These are phyloP conservation scores for Gyrodon lividus DNA, from an alignment of 768 basidiomycete genomes.

Conservation along the genomic window DNA sequence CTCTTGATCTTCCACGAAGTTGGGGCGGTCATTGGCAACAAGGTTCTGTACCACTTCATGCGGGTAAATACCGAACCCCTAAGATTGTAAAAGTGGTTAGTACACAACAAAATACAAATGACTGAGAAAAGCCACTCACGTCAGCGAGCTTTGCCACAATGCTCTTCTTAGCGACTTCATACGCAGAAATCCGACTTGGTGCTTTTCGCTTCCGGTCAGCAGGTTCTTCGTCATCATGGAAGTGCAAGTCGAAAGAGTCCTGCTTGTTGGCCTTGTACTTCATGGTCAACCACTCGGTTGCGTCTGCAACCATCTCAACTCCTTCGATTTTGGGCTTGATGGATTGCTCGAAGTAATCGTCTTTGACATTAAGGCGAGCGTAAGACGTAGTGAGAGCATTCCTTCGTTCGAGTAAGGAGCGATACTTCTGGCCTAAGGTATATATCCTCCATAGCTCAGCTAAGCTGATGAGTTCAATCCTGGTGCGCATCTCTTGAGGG, in stretches of 20 bases:
- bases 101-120: background rate
- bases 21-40: slow-evolving; percentile 52
- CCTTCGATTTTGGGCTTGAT: slow-evolving; percentile 68
- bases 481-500: slow-evolving; percentile 56
- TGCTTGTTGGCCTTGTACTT: slow-evolving; percentile 78
- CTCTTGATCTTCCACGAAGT: slow-evolving; percentile 81
- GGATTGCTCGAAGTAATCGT: slow-evolving; percentile 75
- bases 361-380: slow-evolving; percentile 61
- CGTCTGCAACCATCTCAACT: slow-evolving; percentile 88
- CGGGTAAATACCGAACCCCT: slow-evolving; percentile 85
- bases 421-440: slow-evolving; percentile 83
- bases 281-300: slow-evolving; percentile 86
- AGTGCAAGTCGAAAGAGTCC: slow-evolving; percentile 58
- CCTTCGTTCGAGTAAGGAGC: slow-evolving; percentile 78
- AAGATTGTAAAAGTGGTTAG: background rate
- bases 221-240: slow-evolving; percentile 64
- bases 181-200: slow-evolving; percentile 81
- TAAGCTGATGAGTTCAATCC: slow-evolving; percentile 68
- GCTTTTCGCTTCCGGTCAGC: slow-evolving; percentile 69
- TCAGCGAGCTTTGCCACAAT: slow-evolving; percentile 76
- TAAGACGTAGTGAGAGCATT: slow-evolving; percentile 63
- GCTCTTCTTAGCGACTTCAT: slow-evolving; percentile 81
- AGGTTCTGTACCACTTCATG: slow-evolving; percentile 88
- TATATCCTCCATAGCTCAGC: slow-evolving; percentile 92
- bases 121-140: slow-evolving; percentile 42